phyloP scores from a whole-genome alignment of 2,329 filamentous ascomycete genomes.

The Rhinocladiella mackenziei region DNA sequence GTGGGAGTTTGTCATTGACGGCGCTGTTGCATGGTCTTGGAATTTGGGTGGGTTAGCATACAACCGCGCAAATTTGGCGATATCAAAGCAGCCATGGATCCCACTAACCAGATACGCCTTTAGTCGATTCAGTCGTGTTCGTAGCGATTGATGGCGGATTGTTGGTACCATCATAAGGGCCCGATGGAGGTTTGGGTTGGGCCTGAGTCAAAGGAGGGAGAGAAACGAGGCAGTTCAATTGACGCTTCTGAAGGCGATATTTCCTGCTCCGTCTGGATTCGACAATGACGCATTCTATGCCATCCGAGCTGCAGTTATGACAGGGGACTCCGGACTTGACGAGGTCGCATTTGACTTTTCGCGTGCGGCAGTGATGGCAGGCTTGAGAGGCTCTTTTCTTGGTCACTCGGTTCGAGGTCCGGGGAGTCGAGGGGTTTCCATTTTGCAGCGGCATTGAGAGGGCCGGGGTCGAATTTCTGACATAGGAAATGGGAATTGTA shows the following conservation, averaged over 20 bases:
- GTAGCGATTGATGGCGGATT: not conserved
- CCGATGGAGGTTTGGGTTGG: slow-evolving; percentile 3
- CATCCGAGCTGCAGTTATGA: slow-evolving; percentile 21
- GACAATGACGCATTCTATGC: slow-evolving; percentile 21
- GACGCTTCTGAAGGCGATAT: slow-evolving; percentile 25
- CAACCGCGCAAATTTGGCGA: no score
- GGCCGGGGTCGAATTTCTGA: not conserved
- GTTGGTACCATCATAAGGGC: not conserved
- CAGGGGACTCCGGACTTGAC: slow-evolving; percentile 21
- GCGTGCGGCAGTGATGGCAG: slow-evolving; percentile 37
- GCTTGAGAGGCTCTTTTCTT: slow-evolving; percentile 29
- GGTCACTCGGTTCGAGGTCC: slow-evolving; percentile 8
- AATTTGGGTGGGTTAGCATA: no score
- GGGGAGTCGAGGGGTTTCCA: not conserved
- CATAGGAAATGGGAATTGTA: not conserved
- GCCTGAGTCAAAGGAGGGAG: slow-evolving; percentile 18
- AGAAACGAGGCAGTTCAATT: slow-evolving; percentile 12
- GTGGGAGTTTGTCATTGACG: no score
- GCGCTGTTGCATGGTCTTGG: no score
- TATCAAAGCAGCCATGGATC: no score
- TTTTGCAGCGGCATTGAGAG: not conserved
- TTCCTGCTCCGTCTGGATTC: slow-evolving; percentile 24
- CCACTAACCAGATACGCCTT: no score
- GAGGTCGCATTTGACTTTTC: slow-evolving; percentile 38
- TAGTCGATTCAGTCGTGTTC: no score